A percentile compares a stretch with the other conserved stretches of the same genome.
phyloP scores from a whole-genome alignment of 805 yeast genomes.

The Ogataea zsoltii region DNA sequence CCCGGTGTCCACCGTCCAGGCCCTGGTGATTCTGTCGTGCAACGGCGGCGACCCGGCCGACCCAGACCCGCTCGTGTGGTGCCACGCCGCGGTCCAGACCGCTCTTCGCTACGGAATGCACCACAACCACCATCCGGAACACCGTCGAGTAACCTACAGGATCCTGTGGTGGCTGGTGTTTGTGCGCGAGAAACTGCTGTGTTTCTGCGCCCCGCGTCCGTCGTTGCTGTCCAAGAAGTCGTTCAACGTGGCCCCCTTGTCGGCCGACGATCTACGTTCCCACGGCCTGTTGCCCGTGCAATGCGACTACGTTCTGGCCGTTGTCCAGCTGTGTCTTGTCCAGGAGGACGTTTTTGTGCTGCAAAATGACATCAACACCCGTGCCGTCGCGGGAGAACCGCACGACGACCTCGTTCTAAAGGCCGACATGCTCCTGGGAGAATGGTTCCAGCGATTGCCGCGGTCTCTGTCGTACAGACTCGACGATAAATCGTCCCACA shows the following conservation, averaged over 20 bases:
- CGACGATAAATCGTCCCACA: constrained; percentile 36
- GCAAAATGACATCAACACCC: constrained; percentile 1
- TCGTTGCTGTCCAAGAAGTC: constrained; percentile 1
- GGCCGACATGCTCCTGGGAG: constrained; percentile 65
- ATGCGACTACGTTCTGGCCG: constrained; percentile 8
- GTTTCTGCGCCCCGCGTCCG: constrained; percentile 2
- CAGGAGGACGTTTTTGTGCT: constrained; percentile 8
- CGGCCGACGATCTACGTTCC: constrained; percentile 7
- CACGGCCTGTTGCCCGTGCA: constrained; percentile 13
- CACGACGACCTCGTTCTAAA: constrained; percentile 8
- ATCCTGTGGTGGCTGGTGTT: constrained; percentile 74
- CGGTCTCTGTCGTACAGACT: constrained; percentile 56
- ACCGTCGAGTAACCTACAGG: neutral
- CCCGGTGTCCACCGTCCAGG: constrained; percentile 58
- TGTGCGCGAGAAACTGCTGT: constrained; percentile 14
- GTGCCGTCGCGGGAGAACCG: neutral
- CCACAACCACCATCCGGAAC: constrained; percentile 34
- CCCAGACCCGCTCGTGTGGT: constrained; percentile 69
- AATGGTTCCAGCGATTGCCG: constrained; percentile 70
- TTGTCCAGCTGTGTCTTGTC: constrained; percentile 6
- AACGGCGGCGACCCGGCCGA: neutral
- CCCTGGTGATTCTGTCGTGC: constrained; percentile 35
- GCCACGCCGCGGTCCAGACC: constrained; percentile 62
- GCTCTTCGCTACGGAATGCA: constrained; percentile 78
- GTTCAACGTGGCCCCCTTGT: neutral